A percentile compares a stretch with the other conserved stretches of the same genome.
phyloP scores from a whole-genome alignment of 371 early-diverging fungal genomes.

The Dichotomocladium elegans region DNA sequence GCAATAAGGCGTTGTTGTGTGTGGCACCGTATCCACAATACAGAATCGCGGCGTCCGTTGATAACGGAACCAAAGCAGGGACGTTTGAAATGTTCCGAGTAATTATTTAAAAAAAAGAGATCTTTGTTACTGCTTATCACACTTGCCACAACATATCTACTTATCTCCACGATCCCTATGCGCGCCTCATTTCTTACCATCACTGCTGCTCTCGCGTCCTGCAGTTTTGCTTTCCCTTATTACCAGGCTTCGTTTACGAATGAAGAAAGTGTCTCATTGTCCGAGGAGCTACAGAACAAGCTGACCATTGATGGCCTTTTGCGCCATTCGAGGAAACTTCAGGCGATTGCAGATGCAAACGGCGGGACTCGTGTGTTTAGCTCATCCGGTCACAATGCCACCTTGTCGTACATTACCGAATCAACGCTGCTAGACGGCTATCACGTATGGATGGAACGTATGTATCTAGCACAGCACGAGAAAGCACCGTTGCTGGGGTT shows the following conservation, averaged over 20 bases:
- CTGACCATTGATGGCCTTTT: constrained; percentile 10
- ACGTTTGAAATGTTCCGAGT: too few species aligned
- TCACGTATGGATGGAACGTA: constrained; percentile 9
- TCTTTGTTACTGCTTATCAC: neutral
- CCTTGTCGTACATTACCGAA: constrained; percentile 6
- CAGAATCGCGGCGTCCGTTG: too few species aligned
- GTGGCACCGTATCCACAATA: too few species aligned
- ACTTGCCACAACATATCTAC: too few species aligned
- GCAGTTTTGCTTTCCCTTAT: neutral
- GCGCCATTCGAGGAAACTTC: constrained; percentile 12
- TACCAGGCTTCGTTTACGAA: neutral
- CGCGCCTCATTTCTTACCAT: neutral
- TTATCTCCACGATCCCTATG: neutral
- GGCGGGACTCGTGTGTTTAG: constrained; percentile 12
- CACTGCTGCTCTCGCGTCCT: neutral
- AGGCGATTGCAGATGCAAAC: constrained; percentile 7
- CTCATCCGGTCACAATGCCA: constrained; percentile 9
- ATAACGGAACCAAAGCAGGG: too few species aligned
- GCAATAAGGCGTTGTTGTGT: too few species aligned
- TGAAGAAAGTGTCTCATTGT: neutral
- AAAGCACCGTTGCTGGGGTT: neutral
- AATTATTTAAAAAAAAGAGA: too few species aligned
- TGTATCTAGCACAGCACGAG: too few species aligned
- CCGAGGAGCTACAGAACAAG: constrained; percentile 4
- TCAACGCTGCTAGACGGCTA: constrained; percentile 6